phyloP scores from a whole-genome alignment of 2,329 filamentous ascomycete genomes.

The Orbilia quercus region DNA sequence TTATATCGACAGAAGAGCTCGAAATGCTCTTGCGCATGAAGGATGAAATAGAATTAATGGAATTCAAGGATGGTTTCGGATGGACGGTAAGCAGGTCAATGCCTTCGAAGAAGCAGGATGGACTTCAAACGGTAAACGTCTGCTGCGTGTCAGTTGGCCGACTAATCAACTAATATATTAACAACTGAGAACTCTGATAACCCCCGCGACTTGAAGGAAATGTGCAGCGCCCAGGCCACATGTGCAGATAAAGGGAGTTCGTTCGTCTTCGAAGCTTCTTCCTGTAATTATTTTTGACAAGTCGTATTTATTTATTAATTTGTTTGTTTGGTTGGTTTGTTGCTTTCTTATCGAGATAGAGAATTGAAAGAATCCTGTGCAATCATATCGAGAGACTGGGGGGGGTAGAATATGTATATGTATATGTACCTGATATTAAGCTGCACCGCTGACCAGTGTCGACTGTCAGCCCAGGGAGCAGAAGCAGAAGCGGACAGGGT shows the following conservation, averaged over 20 bases:
- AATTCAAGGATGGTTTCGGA: conserved; percentile 39
- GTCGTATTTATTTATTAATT: not conserved
- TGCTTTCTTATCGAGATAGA: too few species aligned
- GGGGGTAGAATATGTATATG: conserved; percentile 12
- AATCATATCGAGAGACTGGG: conserved; percentile 5
- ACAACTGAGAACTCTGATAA: too few species aligned
- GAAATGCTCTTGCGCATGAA: conserved; percentile 45
- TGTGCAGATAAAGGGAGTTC: too few species aligned
- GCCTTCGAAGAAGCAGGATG: conserved; percentile 26
- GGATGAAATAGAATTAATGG: conserved; percentile 37
- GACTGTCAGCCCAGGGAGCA: conserved; percentile 35
- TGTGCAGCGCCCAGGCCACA: conserved; percentile 18
- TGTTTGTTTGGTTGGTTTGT: not conserved
- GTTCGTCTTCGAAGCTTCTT: too few species aligned
- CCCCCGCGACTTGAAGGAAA: not conserved
- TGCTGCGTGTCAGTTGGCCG: conserved; percentile 46
- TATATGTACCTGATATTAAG: conserved; percentile 45
- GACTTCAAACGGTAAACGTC: conserved; percentile 43
- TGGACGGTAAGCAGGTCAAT: conserved; percentile 51
- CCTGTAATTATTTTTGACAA: conserved; percentile 13
- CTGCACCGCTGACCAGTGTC: not conserved
- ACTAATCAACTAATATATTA: conserved; percentile 36
- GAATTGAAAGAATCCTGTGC: conserved; percentile 37
- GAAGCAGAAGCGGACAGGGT: too few species aligned
- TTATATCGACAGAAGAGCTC: conserved; percentile 22